Evolutionary conservation across 768 basidiomycete species (phyloP).

Genomic region (Boletus patriciae): DNA sequence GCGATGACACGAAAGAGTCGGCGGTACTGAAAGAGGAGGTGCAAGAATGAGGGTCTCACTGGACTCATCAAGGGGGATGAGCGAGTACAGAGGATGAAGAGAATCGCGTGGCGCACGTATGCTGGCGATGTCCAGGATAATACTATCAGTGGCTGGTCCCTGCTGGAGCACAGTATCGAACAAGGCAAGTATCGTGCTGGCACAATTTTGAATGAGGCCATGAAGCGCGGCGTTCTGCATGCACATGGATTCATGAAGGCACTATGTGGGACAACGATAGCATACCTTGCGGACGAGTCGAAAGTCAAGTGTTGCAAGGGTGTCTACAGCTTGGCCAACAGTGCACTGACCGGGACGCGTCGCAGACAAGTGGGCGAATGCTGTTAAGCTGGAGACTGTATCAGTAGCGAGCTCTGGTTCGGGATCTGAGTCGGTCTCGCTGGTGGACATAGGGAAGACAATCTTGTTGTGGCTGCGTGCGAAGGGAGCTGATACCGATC

Average conservation of each 20-base stretch:
- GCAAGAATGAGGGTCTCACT: slow-evolving; percentile 36
- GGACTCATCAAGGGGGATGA: slow-evolving; percentile 8
- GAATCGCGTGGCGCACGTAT: slow-evolving; percentile 19
- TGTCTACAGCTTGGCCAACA: slow-evolving; percentile 25
- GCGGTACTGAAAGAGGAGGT: slow-evolving; percentile 53
- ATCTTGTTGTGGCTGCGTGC: not conserved
- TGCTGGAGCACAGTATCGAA: slow-evolving; percentile 28
- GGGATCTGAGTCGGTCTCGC: slow-evolving; percentile 63
- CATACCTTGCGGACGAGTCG: slow-evolving; percentile 30
- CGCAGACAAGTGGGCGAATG: slow-evolving; percentile 22
- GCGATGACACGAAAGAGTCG: slow-evolving; percentile 48
- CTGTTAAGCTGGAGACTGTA: slow-evolving; percentile 16
- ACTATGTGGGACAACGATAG: not conserved
- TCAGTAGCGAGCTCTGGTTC: slow-evolving; percentile 29
- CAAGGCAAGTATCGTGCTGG: slow-evolving; percentile 32
- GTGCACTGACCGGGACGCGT: slow-evolving; percentile 11
- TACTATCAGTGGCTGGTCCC: not conserved
- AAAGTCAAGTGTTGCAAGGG: slow-evolving; percentile 31
- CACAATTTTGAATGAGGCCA: slow-evolving; percentile 35
- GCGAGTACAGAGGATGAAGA: not conserved
- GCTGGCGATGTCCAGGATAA: slow-evolving; percentile 14
- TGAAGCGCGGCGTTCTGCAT: slow-evolving; percentile 37
- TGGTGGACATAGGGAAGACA: slow-evolving; percentile 34
- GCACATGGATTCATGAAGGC: not conserved
- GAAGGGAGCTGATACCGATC: not conserved